Evolutionary conservation across 768 basidiomycete species (phyloP).

Genomic region (Leucocoprinus birnbaumii): DNA sequence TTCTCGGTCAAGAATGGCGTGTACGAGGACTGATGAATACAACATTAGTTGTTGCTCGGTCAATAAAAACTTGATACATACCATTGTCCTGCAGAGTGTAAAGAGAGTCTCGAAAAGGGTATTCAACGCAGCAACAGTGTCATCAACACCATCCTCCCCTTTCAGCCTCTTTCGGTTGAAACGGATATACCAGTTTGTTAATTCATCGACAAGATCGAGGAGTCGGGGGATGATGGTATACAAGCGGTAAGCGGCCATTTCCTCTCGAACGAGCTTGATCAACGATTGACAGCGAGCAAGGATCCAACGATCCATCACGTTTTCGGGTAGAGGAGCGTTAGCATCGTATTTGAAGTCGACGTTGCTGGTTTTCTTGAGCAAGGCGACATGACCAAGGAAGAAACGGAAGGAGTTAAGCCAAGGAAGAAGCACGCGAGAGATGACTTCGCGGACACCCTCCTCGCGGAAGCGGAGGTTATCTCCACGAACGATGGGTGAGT

Average conservation of each 20-base stretch:
- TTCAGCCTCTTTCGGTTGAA: conserved; percentile 96
- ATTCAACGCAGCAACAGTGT: conserved; percentile 86
- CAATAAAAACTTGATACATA: conserved; percentile 26
- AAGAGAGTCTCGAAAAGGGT: conserved; percentile 94
- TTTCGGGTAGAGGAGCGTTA: conserved; percentile 77
- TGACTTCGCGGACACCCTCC: conserved; percentile 94
- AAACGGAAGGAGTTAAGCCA: conserved; percentile 99
- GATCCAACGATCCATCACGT: conserved; percentile 99
- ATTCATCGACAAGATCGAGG: conserved; percentile 88
- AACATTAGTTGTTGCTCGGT: conserved; percentile 4
- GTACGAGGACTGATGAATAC: conserved; percentile 78
- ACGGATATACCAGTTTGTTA: conserved; percentile 99
- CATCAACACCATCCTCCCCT: conserved; percentile 89
- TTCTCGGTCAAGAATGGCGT: conserved; percentile 98
- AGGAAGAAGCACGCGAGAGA: conserved; percentile 93
- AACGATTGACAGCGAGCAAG: conserved; percentile 97
- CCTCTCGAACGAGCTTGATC: conserved; percentile 85
- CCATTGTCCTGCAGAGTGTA: conserved; percentile 95
- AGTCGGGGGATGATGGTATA: conserved; percentile 97
- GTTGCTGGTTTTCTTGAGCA: conserved; percentile 79
- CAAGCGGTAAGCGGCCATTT: conserved; percentile 96
- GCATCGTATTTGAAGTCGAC: conserved; percentile 83
- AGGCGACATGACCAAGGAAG: conserved; percentile 91
- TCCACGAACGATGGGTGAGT: conserved; percentile 96
- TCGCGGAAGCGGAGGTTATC: conserved; percentile 98